Evolutionary conservation across 331 rosid genomes (phyloP), one percentile per base, ranked within the genome.

Genomic region (Erythrophleum ivorense): DNA sequence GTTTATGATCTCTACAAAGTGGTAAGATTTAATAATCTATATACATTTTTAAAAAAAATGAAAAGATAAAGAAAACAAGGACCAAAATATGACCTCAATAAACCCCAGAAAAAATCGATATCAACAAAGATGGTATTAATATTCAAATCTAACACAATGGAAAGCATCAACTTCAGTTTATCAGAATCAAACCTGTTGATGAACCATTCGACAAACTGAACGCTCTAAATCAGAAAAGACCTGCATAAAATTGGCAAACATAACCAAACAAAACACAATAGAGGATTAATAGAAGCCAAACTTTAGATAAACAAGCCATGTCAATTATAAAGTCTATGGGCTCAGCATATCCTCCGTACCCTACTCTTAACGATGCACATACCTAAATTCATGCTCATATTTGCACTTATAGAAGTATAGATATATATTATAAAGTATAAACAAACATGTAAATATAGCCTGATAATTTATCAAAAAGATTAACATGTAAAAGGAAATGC

Each of bases 161-260:
- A 85, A 74, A 60, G 70, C 57, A 72, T 72, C 38, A 65, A 81
- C 16, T 62, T 65, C 68, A 80, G 59, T 71, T 75, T 54, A 83
- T 81, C 76, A 40, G 80, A 77, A 81, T 59, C 86, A 65, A 68
- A 96, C 99, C 99, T 96, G 98, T 71, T 84, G 91, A 78, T 96
- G 99, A 83, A 92, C 91, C 98, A 96, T 96, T 84, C 99, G 93
- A 86, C 99, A 96, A 13, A 89, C 97, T 69, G 99, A 92, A 41
- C 97, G 87, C 92, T 96, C 99, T 93, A 94, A 87, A 88, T 96
- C 99, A 57, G 99, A 96, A 53, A 96, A 89, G 79, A 96, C 95
- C 97, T 96, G 93, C 84, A 81, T 18, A 83, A 36, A 86, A 78
- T 73, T 78, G 55, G 52, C 9, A 76, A 79, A 57, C 65, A 80